These are phyloP conservation scores for Fusarium staphyleae DNA, from an alignment of 2,329 filamentous ascomycete species.

Conservation along the genomic window DNA sequence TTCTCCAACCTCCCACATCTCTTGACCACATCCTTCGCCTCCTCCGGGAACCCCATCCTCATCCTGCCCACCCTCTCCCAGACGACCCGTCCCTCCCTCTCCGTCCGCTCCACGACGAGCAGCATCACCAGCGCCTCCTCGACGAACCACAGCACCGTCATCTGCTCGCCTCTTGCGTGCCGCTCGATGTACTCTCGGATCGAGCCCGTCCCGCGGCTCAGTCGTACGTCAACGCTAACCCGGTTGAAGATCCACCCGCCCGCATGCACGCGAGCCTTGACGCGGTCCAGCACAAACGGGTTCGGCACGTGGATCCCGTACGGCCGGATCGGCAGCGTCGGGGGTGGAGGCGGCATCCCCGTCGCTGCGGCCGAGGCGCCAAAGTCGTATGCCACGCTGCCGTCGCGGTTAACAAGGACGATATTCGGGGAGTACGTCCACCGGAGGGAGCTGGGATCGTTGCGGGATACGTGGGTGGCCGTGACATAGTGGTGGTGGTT, in stretches of 20 bases:
- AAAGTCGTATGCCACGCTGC: conserved; percentile 46
- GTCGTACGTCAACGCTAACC: conserved; percentile 44
- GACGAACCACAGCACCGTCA: conserved; percentile 48
- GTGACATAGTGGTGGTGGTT: conserved; percentile 48
- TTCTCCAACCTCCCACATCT: conserved; percentile 43
- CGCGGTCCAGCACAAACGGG: conserved; percentile 45
- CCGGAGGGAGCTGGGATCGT: conserved; percentile 41
- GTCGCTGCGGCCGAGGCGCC: conserved; percentile 11
- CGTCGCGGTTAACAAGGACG: conserved; percentile 40
- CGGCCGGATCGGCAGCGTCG: conserved; percentile 35
- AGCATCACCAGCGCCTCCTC: conserved; percentile 47
- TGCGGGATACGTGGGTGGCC: conserved; percentile 46
- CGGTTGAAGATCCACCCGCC: conserved; percentile 48
- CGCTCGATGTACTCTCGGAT: conserved; percentile 47
- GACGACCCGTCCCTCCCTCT: conserved; percentile 20
- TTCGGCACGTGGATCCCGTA: conserved; percentile 46
- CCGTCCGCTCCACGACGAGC: conserved; percentile 43
- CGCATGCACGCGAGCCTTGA: conserved; percentile 44
- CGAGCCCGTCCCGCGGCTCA: conserved; percentile 41
- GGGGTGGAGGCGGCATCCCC: conserved; percentile 30
- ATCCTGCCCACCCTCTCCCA: conserved; percentile 49
- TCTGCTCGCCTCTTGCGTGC: conserved; percentile 47
- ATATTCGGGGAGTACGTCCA: conserved; percentile 48
- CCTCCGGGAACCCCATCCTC: conserved; percentile 46
- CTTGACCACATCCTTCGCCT: conserved; percentile 44